Evolutionary conservation across 208 protist species (phyloP), one percentile per base, ranked within the genome.

Genomic region (Endotrypanum monterogeii): DNA sequence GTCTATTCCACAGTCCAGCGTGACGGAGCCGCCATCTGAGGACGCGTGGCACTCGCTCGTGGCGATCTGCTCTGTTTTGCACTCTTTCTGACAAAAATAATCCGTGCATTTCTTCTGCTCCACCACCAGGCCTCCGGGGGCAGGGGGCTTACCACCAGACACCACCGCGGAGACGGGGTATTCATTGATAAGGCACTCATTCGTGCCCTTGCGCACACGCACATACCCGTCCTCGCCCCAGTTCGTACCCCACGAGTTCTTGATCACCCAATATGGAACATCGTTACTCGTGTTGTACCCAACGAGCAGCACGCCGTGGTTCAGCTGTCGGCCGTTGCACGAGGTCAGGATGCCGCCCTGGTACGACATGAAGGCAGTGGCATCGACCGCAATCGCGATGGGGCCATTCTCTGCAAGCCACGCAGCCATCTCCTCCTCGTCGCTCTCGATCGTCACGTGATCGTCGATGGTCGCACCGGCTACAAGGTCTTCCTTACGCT

Each of bases 331-430:
- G 6, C 78, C 76, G 58, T 73, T 65, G 77, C 87, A 92, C 14
- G 67, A 57, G 16, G 90, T 93, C 39, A 93, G 23, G 9, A 95
- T 73, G 37, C 90, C 90, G 18, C 84, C 71, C 6, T 55, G 62
- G 83, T 95, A 95, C 20, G 72, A 80, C 83, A 83, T 57, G 55
- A 90, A 92, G 60, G 68, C 68, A 62, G 60, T 83, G 35, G 93
- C 93, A 74, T 98, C 93, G 14, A 98, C 93, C 18, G 90, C 96
- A 39, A 98, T 75, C 1, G 92, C 82, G 44, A 98, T 62, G 56
- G 95, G 94, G 35, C 94, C 94, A 61, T 88, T 67, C 30, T 72
- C 52, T 20, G 85, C 87, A n/a, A 95, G 80, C 61, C 78, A 92
- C 25, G 81, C 82, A 65, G 79, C 83, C 56, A 97, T 89, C 28